phyloP scores from a whole-genome alignment of 305 asterid species.

The Plantago rigida region DNA sequence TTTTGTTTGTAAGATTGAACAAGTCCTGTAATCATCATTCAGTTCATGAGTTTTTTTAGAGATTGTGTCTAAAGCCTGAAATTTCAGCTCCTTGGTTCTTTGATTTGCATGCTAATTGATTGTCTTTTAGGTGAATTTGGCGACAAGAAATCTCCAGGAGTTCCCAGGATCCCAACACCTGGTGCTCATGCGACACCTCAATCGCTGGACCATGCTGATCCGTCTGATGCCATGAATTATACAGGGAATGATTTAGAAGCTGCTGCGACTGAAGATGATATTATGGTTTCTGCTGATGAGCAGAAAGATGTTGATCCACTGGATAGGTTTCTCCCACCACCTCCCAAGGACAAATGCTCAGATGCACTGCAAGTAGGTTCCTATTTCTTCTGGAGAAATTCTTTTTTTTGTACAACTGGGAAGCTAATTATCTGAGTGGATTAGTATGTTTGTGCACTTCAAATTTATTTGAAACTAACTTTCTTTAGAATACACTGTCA shows the following conservation, averaged over 20 bases:
- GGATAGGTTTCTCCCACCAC: slow-evolving; percentile 68
- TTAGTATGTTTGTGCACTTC: too few species aligned
- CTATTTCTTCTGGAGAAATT: too few species aligned
- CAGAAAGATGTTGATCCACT: slow-evolving; percentile 47
- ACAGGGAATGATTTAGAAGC: slow-evolving; percentile 38
- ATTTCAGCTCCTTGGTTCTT: slow-evolving; percentile 3
- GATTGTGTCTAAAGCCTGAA: slow-evolving; percentile 8
- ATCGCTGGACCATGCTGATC: slow-evolving; percentile 39
- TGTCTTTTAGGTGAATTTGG: slow-evolving; percentile 46
- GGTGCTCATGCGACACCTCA: slow-evolving; percentile 46
- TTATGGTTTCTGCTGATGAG: slow-evolving; percentile 42
- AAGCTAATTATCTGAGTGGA: too few species aligned
- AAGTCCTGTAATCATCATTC: too few species aligned
- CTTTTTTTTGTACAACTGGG: too few species aligned
- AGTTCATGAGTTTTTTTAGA: slow-evolving; percentile 4
- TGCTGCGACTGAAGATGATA: slow-evolving; percentile 43
- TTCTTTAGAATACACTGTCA: too few species aligned
- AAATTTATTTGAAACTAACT: too few species aligned
- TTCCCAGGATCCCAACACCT: slow-evolving; percentile 37
- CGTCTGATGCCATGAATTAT: slow-evolving; percentile 30
- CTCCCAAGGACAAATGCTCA: slow-evolving; percentile 61
- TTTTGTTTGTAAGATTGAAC: too few species aligned
- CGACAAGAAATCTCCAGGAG: slow-evolving; percentile 42
- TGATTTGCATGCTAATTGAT: slow-evolving; percentile 14
- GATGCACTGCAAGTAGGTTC: slow-evolving; percentile 75